Evolutionary conservation across 495 filamentous ascomycete species (phyloP).

Genomic region (Xylaria longipes): DNA sequence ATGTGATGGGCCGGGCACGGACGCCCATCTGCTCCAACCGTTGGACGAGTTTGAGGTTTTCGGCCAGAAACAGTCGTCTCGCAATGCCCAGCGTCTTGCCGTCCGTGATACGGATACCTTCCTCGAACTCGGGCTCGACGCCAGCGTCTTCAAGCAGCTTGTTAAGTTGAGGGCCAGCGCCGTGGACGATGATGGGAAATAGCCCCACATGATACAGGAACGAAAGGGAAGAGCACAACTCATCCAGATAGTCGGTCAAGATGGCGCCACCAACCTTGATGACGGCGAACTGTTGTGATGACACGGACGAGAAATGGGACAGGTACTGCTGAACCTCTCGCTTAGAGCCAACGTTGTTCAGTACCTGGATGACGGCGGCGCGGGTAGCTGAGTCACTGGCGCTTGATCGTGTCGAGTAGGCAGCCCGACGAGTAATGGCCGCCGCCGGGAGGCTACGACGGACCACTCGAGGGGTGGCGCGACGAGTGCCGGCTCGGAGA

Average conservation of each 20-base stretch:
- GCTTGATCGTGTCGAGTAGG: constrained; percentile 46
- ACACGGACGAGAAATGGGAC: constrained; percentile 96
- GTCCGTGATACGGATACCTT: constrained; percentile 95
- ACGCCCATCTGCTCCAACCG: constrained; percentile 91
- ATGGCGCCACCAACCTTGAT: constrained; percentile 99
- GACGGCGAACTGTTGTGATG: constrained; percentile 96
- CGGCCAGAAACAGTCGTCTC: constrained; percentile 88
- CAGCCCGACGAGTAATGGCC: constrained; percentile 13
- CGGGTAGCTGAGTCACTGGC: constrained; percentile 64
- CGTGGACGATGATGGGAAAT: constrained; percentile 95
- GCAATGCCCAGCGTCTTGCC: constrained; percentile 93
- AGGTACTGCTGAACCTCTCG: constrained; percentile 98
- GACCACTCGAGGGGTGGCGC: constrained; percentile 12
- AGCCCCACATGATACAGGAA: constrained; percentile 96
- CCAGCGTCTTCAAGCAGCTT: constrained; percentile 89
- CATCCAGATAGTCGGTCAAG: constrained; percentile 91
- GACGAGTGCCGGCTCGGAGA: constrained; percentile 23
- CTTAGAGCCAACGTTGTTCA: constrained; percentile 97
- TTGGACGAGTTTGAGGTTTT: constrained; percentile 95
- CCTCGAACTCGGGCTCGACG: constrained; percentile 94
- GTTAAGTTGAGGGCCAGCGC: constrained; percentile 95
- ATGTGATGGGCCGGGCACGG: constrained; percentile 87
- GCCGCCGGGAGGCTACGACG: background rate
- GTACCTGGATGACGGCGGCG: constrained; percentile 88
- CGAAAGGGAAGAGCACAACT: constrained; percentile 83